These are phyloP conservation scores for Tephrocybe sp. DNA, from an alignment of 768 basidiomycete genomes.

Conservation along the genomic window DNA sequence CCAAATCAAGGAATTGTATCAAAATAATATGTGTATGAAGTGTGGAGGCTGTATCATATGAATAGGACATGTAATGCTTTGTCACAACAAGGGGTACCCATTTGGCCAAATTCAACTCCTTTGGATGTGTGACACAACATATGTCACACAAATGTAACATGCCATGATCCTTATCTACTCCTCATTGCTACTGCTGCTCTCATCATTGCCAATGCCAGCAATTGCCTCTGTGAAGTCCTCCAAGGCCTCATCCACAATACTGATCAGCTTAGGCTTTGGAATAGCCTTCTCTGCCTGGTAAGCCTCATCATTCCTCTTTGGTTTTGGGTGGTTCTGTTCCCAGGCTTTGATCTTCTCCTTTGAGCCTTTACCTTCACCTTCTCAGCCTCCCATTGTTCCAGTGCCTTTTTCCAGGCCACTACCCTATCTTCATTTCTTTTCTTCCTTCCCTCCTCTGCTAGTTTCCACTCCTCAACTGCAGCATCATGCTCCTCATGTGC, in stretches of 20 bases:
- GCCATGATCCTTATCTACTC: neutral
- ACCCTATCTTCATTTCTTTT: neutral
- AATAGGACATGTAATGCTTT: neutral
- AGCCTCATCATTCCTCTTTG: neutral
- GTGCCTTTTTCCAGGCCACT: neutral
- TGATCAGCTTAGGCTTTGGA: neutral
- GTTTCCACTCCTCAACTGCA: neutral
- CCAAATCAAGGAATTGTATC: no score
- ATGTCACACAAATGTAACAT: neutral
- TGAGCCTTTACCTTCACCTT: neutral
- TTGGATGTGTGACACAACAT: neutral
- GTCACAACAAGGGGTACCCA: neutral
- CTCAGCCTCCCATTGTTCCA: neutral
- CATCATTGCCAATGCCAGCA: neutral
- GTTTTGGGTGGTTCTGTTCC: neutral
- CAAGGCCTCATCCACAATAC: neutral
- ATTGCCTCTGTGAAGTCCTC: no score
- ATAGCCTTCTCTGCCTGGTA: neutral
- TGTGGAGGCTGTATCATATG: neutral
- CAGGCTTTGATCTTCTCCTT: neutral
- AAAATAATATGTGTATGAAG: neutral
- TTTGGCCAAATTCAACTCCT: neutral
- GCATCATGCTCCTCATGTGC: neutral
- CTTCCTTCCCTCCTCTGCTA: conserved; percentile 1
- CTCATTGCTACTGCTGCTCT: neutral